Percentiles rank a stretch among this genome's conserved stretches.
Conservation (phyloP, 768 basidiomycete species). For the Trametes punicea region DNA sequence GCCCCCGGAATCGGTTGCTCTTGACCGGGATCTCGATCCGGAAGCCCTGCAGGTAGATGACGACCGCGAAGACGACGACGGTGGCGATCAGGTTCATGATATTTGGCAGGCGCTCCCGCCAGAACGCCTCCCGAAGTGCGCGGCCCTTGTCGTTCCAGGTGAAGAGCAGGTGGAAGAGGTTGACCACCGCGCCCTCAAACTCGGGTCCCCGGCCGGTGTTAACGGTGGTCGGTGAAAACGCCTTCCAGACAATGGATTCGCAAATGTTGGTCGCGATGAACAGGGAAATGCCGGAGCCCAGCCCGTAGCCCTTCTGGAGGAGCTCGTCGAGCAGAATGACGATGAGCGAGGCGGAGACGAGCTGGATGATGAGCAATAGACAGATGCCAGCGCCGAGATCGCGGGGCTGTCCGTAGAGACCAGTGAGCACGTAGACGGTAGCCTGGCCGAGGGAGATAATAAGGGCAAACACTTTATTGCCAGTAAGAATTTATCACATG, state of each 20-base stretch:
- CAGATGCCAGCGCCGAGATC: constrained; percentile 97
- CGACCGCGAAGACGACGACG: constrained; percentile 84
- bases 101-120: constrained; percentile 94
- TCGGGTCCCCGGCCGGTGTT: constrained; percentile 98
- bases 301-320: constrained; percentile 98
- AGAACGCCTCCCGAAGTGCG: constrained; percentile 96
- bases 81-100: constrained; percentile 97
- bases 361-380: constrained; percentile 93
- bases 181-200: constrained; percentile 95
- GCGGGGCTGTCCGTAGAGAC: constrained; percentile 90
- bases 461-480: constrained; percentile 81
- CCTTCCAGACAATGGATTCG: constrained; percentile 99
- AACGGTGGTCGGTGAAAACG: constrained; percentile 95
- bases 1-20: constrained; percentile 94
- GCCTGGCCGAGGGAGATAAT: constrained; percentile 96
- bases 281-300: constrained; percentile 96
- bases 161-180: constrained; percentile 96
- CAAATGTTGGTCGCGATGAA: constrained; percentile 99
- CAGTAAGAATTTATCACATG: neutral
- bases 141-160: constrained; percentile 99
- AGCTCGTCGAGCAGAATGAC: constrained; percentile 98
- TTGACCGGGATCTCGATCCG: constrained; percentile 98
- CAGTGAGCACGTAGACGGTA: constrained; percentile 94
- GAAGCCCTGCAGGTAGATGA: constrained; percentile 99
- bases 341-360: constrained; percentile 89